A percentile compares a stretch with the other conserved stretches of the same genome.
phyloP scores from a whole-genome alignment of 2,329 filamentous ascomycete species.

The Gyromitra esculenta region DNA sequence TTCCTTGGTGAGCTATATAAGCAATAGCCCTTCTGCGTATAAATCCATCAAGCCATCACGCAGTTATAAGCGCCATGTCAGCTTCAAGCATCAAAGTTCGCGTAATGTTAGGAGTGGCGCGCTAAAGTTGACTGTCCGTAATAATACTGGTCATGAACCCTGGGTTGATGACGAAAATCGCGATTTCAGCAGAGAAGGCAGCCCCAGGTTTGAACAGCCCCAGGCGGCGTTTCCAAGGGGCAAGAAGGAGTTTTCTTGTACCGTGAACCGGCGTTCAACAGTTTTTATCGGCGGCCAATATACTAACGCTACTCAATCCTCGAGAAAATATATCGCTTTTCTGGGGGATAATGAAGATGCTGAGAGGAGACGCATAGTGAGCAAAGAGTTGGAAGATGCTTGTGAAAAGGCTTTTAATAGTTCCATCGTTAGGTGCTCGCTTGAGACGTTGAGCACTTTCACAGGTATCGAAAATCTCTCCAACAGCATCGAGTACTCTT shows the following conservation, averaged over 20 bases:
- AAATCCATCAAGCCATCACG: slow-evolving; percentile 30
- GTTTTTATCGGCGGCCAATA: slow-evolving; percentile 24
- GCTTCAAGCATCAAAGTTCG: slow-evolving; percentile 37
- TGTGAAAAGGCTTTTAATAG: slow-evolving; percentile 86
- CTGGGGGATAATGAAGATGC: slow-evolving; percentile 68
- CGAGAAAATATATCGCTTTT: slow-evolving; percentile 9
- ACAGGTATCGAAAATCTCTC: slow-evolving; percentile 5
- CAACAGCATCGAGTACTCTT: background rate
- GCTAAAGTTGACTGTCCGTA: slow-evolving; percentile 18
- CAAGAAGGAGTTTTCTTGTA: slow-evolving; percentile 28
- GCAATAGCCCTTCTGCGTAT: slow-evolving; percentile 40
- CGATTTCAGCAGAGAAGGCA: slow-evolving; percentile 34
- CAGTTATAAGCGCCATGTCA: slow-evolving; percentile 45
- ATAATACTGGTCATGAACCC: slow-evolving; percentile 4
- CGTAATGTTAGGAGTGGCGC: slow-evolving; percentile 11
- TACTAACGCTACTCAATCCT: background rate
- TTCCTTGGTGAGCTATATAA: slow-evolving; percentile 41
- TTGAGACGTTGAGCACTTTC: slow-evolving; percentile 29
- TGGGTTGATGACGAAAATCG: slow-evolving; percentile 26
- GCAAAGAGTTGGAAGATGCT: slow-evolving; percentile 83
- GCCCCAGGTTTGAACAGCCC: slow-evolving; percentile 28
- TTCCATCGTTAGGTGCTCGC: slow-evolving; percentile 19
- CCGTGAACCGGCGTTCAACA: slow-evolving; percentile 13
- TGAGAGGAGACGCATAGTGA: slow-evolving; percentile 74
- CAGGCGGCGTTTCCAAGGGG: slow-evolving; percentile 13